A percentile compares a stretch with the other conserved stretches of the same genome.
These are phyloP conservation scores for Annona cherimola DNA, from an alignment of 164 flowering plant genomes.

Conservation along the genomic window DNA sequence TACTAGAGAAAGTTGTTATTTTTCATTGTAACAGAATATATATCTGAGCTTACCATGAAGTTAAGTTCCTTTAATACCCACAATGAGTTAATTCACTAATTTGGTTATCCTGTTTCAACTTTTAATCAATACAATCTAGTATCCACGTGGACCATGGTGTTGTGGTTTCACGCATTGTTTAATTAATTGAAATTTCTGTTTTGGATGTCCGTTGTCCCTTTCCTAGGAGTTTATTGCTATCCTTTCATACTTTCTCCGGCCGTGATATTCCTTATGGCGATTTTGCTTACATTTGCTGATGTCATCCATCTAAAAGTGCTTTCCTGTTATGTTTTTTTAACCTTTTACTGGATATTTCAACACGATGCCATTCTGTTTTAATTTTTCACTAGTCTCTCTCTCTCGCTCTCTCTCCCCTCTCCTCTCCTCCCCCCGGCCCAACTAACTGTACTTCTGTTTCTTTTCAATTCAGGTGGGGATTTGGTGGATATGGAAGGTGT, in stretches of 20 bases:
- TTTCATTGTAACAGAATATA: no score
- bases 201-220: no score
- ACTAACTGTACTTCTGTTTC: not conserved
- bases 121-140: no score
- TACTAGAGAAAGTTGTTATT: no score
- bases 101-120: no score
- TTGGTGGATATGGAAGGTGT: conserved; percentile 98
- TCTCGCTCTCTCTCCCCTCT: not conserved
- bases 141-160: no score
- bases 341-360: not conserved
- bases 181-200: no score
- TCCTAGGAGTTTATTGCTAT: not conserved
- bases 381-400: not conserved
- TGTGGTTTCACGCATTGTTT: no score
- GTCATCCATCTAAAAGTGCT: not conserved
- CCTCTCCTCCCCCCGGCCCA: not conserved
- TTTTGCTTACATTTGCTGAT: not conserved
- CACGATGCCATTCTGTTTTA: not conserved
- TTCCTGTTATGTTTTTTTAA: not conserved
- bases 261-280: no score
- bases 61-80: no score
- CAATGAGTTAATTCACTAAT: no score
- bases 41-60: no score
- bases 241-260: not conserved
- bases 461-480: conserved; percentile 77